Percentiles rank a stretch among this genome's conserved stretches.
These are phyloP conservation scores for Sungouiozyma intestinalis DNA, from an alignment of 805 yeast genomes.

Conservation along the genomic window DNA sequence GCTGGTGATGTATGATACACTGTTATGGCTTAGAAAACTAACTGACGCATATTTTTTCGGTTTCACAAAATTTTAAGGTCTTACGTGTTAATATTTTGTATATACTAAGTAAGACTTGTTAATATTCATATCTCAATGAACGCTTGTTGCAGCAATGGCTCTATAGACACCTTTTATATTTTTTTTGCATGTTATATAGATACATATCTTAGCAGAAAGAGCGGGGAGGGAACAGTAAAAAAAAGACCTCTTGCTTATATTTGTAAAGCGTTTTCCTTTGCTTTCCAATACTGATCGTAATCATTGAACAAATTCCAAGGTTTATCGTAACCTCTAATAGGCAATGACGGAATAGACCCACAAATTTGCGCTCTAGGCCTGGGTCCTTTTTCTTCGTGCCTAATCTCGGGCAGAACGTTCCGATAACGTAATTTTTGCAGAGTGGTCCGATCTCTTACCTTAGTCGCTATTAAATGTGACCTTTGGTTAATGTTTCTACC, in stretches of 20 bases:
- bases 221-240: background rate
- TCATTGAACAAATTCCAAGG: background rate
- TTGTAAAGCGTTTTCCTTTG: conserved; percentile 1
- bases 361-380: background rate
- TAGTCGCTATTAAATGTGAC: too few relatives aligned
- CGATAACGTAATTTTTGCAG: background rate
- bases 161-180: too few relatives aligned
- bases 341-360: background rate
- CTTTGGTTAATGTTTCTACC: too few relatives aligned
- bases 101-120: too few relatives aligned
- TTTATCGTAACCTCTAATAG: background rate
- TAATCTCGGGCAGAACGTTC: background rate
- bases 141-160: too few relatives aligned
- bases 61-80: background rate
- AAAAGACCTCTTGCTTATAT: background rate
- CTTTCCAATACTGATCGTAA: conserved; percentile 1
- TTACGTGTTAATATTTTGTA: background rate
- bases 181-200: too few relatives aligned
- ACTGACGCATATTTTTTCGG: background rate
- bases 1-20: conserved; percentile 20
- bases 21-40: conserved; percentile 19
- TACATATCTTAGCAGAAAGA: too few relatives aligned
- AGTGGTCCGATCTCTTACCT: background rate
- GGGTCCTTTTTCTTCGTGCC: background rate
- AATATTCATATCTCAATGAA: background rate